phyloP scores from a whole-genome alignment of 139 green algal genomes.

The Dunaliella sp. region DNA sequence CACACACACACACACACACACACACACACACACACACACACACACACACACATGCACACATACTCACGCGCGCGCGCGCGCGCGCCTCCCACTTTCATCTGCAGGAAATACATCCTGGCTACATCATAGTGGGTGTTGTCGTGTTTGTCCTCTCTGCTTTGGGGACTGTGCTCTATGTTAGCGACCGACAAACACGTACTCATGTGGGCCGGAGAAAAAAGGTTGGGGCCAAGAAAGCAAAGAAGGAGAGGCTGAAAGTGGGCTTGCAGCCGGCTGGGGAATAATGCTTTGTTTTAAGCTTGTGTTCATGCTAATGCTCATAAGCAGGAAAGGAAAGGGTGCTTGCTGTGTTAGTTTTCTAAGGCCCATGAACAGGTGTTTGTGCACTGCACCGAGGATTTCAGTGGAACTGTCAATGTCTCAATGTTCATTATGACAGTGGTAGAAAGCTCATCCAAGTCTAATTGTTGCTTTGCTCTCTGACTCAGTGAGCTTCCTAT shows the following conservation, averaged over 20 bases:
- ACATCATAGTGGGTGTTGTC: background rate
- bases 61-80: background rate
- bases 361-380: too few relatives aligned
- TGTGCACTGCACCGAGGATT: too few relatives aligned
- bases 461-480: too few relatives aligned
- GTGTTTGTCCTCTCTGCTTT: background rate
- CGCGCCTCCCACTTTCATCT: background rate
- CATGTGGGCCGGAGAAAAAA: background rate
- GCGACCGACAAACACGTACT: background rate
- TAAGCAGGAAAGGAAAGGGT: too few relatives aligned
- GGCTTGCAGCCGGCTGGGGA: background rate
- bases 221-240: constrained; percentile 9
- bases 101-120: background rate
- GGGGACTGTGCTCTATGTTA: background rate
- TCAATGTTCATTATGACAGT: too few relatives aligned
- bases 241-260: background rate
- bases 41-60: background rate
- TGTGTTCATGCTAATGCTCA: too few relatives aligned
- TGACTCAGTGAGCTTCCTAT: too few relatives aligned
- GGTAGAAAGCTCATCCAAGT: too few relatives aligned
- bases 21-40: background rate
- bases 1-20: background rate
- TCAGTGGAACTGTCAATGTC: too few relatives aligned
- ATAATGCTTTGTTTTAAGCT: too few relatives aligned
- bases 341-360: too few relatives aligned